Base-by-base conservation (phyloP, 2,329 filamentous ascomycete genomes). In the Paraphaeosphaeria minitans region DNA sequence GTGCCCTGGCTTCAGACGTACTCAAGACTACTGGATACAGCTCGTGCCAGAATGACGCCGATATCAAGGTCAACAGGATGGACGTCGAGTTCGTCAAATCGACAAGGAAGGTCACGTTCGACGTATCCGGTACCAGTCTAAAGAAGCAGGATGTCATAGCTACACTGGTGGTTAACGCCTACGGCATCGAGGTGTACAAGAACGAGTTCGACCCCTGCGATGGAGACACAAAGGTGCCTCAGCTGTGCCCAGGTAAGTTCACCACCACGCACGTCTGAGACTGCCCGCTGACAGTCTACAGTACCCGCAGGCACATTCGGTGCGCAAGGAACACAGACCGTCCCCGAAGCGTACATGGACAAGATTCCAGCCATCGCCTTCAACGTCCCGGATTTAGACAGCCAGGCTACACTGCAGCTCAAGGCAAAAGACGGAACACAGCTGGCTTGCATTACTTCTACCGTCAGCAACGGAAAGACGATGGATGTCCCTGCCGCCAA, bases 281-380 rank as follows among this genome's bases (percentile, higher is more conserved):
- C 50, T 16, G 12, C 1, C 43, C 31, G 56, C 63, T 73, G 66
- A 77, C 67, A 33, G 42, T 46, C 58, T 53, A 16, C 62, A 89
- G 89, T 97, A 9, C 93, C 93, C 13, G 80, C 82, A 4, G 90
- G 91, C 24, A 79, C 77, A 6, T 99, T 98, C 71, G 78, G 86
- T 14, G 93, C 94, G 8, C 79, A 81, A 45, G 94, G 93, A 48
- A 80, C 79, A 3, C 89, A 95, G 75, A 77, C 82, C 31, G 90
- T 99, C 41, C 90, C 93, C 16, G 78, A 84, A 0, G 71, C 87
- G 60, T 94, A 88, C 72, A 87, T 91, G 56, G 83, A 83, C 55
- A 79, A 90, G 78, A 94, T 99, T 42, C 95, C 95, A 1, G 80
- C 86, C 2, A 96, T 99, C 65, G 94, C 94, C 13, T 99, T 97